Percentiles rank a stretch among this genome's conserved stretches.
Conservation (phyloP, 768 basidiomycete species). For the Lactarius sp. region DNA sequence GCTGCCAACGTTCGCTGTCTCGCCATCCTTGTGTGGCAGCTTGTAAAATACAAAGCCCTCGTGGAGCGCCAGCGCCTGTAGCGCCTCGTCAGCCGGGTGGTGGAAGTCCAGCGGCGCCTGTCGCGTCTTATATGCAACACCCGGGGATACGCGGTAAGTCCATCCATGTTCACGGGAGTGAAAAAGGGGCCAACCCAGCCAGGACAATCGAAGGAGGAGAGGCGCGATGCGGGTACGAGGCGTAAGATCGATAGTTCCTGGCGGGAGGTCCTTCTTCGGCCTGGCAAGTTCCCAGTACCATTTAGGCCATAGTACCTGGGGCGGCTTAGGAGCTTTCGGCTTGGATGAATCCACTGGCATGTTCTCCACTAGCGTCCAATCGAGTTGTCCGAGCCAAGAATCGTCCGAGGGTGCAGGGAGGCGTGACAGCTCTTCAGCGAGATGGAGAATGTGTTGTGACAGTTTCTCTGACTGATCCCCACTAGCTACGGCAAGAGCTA, state of each 20-base stretch:
- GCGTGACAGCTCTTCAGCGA: constrained; percentile 38
- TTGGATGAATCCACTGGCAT: neutral
- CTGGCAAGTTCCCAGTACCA: constrained; percentile 93
- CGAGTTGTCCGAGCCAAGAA: constrained; percentile 59
- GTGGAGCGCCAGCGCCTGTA: constrained; percentile 46
- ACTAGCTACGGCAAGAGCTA: constrained; percentile 45
- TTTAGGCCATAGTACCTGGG: constrained; percentile 76
- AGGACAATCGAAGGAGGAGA: constrained; percentile 78
- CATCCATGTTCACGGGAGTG: constrained; percentile 86
- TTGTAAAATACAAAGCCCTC: constrained; percentile 74
- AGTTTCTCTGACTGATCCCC: constrained; percentile 38
- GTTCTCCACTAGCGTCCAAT: constrained; percentile 48
- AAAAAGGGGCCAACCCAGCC: constrained; percentile 83
- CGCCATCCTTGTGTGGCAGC: constrained; percentile 94
- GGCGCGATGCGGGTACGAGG: constrained; percentile 79
- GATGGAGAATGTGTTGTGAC: constrained; percentile 35
- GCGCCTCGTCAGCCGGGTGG: constrained; percentile 53
- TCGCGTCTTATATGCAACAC: constrained; percentile 42
- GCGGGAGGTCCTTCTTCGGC: constrained; percentile 60
- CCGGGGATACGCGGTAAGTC: constrained; percentile 70
- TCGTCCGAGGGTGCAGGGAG: constrained; percentile 34
- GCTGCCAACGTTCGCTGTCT: constrained; percentile 90
- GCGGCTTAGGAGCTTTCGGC: constrained; percentile 29
- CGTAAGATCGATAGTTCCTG: constrained; percentile 80
- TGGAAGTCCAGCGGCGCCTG: constrained; percentile 51